Evolutionary conservation across 257 asterid species (phyloP).

Genomic region (Fraxinus pennsylvanica): DNA sequence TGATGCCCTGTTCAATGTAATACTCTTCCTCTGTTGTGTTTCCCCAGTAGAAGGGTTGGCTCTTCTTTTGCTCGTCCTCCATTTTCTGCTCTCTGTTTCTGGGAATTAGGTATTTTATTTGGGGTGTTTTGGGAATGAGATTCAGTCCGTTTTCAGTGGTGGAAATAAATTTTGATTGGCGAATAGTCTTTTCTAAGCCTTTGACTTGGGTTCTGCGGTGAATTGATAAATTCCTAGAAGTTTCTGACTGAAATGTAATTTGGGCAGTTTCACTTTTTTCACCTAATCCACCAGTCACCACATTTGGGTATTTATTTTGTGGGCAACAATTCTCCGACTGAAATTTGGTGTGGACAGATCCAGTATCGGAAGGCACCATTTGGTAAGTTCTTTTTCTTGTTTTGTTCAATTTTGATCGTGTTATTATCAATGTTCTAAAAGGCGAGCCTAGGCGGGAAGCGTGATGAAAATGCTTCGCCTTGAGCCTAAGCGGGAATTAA

Average conservation of each 20-base stretch:
- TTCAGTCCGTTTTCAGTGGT: background rate
- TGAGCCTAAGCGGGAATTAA: too few species aligned
- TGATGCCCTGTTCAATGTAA: slow-evolving; percentile 53
- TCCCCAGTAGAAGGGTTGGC: slow-evolving; percentile 69
- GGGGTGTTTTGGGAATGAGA: background rate
- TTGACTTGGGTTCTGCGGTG: background rate
- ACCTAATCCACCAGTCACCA: background rate
- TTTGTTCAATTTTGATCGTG: background rate
- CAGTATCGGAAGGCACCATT: background rate
- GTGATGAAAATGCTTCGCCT: too few species aligned
- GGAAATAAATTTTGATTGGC: background rate
- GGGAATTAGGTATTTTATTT: slow-evolving; percentile 1
- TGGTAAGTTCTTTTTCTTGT: background rate
- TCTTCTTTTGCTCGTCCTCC: slow-evolving; percentile 38
- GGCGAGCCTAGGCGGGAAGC: too few species aligned
- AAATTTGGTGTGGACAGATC: background rate
- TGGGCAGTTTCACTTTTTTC: background rate
- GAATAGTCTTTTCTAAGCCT: too few species aligned
- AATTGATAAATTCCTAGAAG: slow-evolving; percentile 2
- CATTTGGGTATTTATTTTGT: background rate
- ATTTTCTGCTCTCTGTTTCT: slow-evolving; percentile 23
- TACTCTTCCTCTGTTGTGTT: slow-evolving; percentile 64
- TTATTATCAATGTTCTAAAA: too few species aligned
- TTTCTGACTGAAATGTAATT: slow-evolving; percentile 24
- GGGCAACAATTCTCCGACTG: background rate